Evolutionary conservation across 257 asterid genomes (phyloP), one percentile per base, ranked within the genome.

Genomic region (Rehmannia glutinosa): DNA sequence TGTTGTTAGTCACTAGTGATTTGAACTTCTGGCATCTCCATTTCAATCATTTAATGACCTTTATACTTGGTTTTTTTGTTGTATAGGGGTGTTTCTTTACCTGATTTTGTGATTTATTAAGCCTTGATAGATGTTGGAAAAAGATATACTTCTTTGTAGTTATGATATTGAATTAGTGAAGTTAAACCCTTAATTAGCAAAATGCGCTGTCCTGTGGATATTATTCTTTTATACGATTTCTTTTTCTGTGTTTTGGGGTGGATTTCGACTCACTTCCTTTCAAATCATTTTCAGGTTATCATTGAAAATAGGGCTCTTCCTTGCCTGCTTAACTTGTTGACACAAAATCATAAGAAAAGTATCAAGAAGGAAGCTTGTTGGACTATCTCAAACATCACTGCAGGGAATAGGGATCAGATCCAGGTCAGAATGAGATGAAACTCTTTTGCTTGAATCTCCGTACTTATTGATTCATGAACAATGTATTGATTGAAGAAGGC

Each of bases 361-460:
- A 71, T 82, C 56, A 79, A 79, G 75, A 82, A 78, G 70, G 87
- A 78, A 76, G 84, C 87, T 57, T 82, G 84, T 60, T 76, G 87
- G 87, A 82, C 84, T 28, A 75, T 82, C 66, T 82, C 85, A 49
- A 82, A 79, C 75, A 79, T 82, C 69, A 82, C 85, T 43, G 87
- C 83, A 0, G 87, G 85, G 39, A 82, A 76, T 71, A 79, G 54
- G 72, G 81, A 76, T 54, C 87, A 82, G 62, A 82, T 82, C 51
- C 83, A 82, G 83, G 84, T 77, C 27, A 4, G 6, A 30, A 12
- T 41, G 36, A 12, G 16, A 39, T 35, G 21, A 30, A 45, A 17
- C n/a, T 50, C 32, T 33, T 58, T 52, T 68, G 50, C 35, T 43
- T 62, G 21, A 21, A 42, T 17, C 10, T 53, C 32, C 12, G 1